Evolutionary conservation across 2,329 filamentous ascomycete genomes (phyloP).

Genomic region (Nemania sp.): DNA sequence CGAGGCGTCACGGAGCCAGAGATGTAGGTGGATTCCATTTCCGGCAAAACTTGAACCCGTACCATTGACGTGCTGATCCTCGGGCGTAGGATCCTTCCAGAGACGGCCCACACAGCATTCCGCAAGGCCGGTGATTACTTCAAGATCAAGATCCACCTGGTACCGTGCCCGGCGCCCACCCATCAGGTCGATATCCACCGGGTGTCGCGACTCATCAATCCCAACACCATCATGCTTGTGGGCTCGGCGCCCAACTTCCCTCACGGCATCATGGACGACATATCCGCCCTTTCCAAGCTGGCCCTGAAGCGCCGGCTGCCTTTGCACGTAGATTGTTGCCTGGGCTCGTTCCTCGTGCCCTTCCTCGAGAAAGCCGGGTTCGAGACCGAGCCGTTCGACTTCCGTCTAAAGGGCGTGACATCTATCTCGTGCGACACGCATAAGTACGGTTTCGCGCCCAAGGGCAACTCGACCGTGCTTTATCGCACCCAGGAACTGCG

Average conservation of each 20-base stretch:
- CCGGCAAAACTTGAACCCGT: neutral
- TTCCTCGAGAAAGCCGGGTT: conserved; percentile 94
- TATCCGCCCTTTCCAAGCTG: conserved; percentile 79
- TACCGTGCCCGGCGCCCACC: conserved; percentile 79
- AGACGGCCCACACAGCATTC: conserved; percentile 95
- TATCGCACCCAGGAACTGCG: conserved; percentile 82
- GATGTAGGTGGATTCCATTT: conserved; percentile 65
- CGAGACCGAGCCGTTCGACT: conserved; percentile 86
- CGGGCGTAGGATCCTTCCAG: conserved; percentile 78
- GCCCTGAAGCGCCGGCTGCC: conserved; percentile 80
- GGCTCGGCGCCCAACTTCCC: conserved; percentile 97
- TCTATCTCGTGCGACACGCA: conserved; percentile 97
- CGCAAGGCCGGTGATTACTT: conserved; percentile 95
- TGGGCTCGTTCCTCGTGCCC: conserved; percentile 92
- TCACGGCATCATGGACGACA: conserved; percentile 97
- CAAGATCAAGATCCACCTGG: conserved; percentile 90
- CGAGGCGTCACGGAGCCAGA: conserved; percentile 89
- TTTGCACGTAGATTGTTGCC: conserved; percentile 95
- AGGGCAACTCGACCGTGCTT: conserved; percentile 91
- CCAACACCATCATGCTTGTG: conserved; percentile 91
- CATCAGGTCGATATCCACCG: conserved; percentile 83
- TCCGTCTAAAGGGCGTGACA: conserved; percentile 90
- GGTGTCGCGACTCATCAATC: conserved; percentile 85
- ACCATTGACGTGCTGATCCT: conserved; percentile 24
- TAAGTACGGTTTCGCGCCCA: conserved; percentile 98